Evolutionary conservation across 2,329 filamentous ascomycete species (phyloP), one percentile per base, ranked within the genome.

Genomic region (Penicillium rolfsii): DNA sequence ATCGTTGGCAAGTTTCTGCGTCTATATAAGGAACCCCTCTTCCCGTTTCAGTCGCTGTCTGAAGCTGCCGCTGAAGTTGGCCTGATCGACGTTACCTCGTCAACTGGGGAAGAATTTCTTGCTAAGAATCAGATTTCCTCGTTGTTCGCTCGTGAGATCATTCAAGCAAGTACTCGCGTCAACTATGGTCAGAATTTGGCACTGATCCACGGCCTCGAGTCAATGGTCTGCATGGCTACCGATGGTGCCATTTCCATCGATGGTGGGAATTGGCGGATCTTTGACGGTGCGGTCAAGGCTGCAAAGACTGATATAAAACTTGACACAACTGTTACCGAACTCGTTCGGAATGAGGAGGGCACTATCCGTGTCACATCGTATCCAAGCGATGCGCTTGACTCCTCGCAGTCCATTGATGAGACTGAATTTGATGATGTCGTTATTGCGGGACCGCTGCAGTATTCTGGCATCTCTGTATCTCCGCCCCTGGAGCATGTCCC

Each of bases 191-290:
- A 93, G 52, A 97, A 98, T 68, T 77, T 98, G 12, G 85, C 82
- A n/a, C 81, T 87, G 38, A 95, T 98, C 52, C 93, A 98, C 71
- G 95, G 92, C 0, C 79, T 99, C 1, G 92, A 96, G 70, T 87
- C 93, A 1, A 92, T 97, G 89, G 90, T 96, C 2, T 94, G 93
- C 46, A 91, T 98, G 87, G 91, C 93, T 2, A 90, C 93, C 0
- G 89, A 94, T 55, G 93, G 92, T 6, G 91, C 93, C 0, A 86
- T 93, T 73, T 82, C 89, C 19, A 85, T 98, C 1, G 77, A 85
- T 14, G 93, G 93, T 6, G 95, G 95, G 1, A 99, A 98, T 75
- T 98, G 93, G 93, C 88, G 87, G 69, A 97, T 99, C 57, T 99
- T 99, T 72, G 84, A 89, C n/a, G 80, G 83, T 48, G 96, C 97